Base-by-base conservation (phyloP, 2,329 filamentous ascomycete genomes). In the Corinectria fuckeliana region DNA sequence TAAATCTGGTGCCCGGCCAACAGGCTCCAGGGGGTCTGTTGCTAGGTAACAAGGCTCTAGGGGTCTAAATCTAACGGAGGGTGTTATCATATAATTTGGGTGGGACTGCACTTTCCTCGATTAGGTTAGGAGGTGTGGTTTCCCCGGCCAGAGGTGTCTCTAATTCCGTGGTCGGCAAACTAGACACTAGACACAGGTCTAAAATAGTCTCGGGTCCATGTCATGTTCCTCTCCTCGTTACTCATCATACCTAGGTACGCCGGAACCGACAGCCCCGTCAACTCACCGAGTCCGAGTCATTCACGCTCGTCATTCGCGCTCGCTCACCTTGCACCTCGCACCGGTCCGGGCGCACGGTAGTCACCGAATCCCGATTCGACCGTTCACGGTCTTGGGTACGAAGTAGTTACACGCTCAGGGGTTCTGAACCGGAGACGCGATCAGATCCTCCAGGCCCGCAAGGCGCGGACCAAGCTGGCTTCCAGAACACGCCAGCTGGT, bases 351-450 rank as follows among this genome's bases (percentile, higher is more conserved):
- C 44, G 21, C 44, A 26, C 50, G 42, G 50, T 44, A 49, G 38
- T 52, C 45, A 28, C 10, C 34, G 49, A 38, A 36, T 42, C 50
- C 44, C 50, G 44, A 45, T 30, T 58, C 49, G 14, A 38, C 50
- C 50, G 36, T 53, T 49, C 16, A 53, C 21, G 38, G 25, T 7
- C 36, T 11, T 32, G 9, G 23, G 16, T 8, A 47, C 47, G n/a
- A 16, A 26, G 48, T 44, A n/a, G n/a, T n/a, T n/a, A 13, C 48
- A 39, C 49, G 18, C 26, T 48, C 48, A 21, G 38, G 58, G 58
- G 49, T 25, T 49, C 3, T 18, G 32, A 30, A 45, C 50, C 41
- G 34, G 38, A 39, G 18, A 47, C 25, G 25, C 14, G 38, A 44
- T 39, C n/a, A 14, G 28, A 41, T 11, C 38, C 32, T 23, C 28